These are phyloP conservation scores for Xerocomellus amylosporus DNA, from an alignment of 768 basidiomycete genomes.

Conservation along the genomic window DNA sequence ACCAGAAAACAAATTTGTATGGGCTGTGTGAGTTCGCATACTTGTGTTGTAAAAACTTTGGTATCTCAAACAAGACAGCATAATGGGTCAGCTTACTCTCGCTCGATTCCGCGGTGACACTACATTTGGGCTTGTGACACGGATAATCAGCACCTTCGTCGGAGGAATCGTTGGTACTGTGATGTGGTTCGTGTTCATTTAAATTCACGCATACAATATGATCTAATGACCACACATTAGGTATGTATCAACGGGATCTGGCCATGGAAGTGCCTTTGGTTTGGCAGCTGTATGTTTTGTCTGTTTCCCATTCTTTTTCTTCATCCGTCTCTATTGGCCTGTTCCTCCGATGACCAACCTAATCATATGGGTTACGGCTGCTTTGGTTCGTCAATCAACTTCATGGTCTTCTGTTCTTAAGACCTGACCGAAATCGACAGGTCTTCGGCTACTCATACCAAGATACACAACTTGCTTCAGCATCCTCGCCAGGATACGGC, in stretches of 20 bases:
- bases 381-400: slow-evolving; percentile 45
- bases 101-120: slow-evolving; percentile 77
- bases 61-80: slow-evolving; percentile 34
- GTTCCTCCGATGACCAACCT: slow-evolving; percentile 69
- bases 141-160: slow-evolving; percentile 61
- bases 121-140: slow-evolving; percentile 57
- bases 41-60: background rate
- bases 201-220: background rate
- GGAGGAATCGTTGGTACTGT: slow-evolving; percentile 61
- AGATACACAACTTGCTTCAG: slow-evolving; percentile 46
- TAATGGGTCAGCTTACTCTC: slow-evolving; percentile 74
- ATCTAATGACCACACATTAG: slow-evolving; percentile 30
- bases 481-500: slow-evolving; percentile 57
- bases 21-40: slow-evolving; percentile 57
- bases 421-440: slow-evolving; percentile 31
- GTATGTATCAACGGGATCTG: slow-evolving; percentile 68
- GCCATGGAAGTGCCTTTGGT: slow-evolving; percentile 62
- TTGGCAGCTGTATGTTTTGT: slow-evolving; percentile 66
- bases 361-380: slow-evolving; percentile 61
- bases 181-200: slow-evolving; percentile 53
- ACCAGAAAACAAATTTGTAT: slow-evolving; percentile 60
- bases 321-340: slow-evolving; percentile 69
- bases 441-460: slow-evolving; percentile 75
- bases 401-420: background rate
- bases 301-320: slow-evolving; percentile 71